Base-by-base conservation (phyloP, 2,329 filamentous ascomycete species). In the Rutstroemia sydowiana region DNA sequence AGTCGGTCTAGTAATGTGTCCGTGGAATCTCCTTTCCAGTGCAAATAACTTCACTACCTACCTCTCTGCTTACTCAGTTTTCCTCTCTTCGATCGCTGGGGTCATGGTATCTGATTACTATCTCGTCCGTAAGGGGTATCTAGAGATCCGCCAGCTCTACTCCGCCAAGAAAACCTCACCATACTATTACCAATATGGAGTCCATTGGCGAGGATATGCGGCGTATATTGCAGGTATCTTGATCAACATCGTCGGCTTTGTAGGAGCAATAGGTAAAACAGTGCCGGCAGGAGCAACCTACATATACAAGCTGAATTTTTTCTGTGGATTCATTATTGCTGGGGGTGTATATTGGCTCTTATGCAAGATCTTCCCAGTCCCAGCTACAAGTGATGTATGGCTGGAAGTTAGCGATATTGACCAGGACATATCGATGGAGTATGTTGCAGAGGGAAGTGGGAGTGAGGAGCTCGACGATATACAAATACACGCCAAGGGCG, bases 31-130 rank as follows among this genome's bases (percentile, higher is more conserved):
- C 0, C 78, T 95, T 8, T 82, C 78, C 2, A 74, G 74, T 41
- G 80, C 81, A 41, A 95, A 92, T 73, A 83, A 85, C 69, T 95
- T 95, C 72, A 93, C 88, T 0, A 95, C 88, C 3, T 95, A 95
- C 65, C 81, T 96, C 1, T 93, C 87, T 1, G 86, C 91, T 1
- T 95, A 95, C 73, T 90, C 87, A 3, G 89, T 96, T 52, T 96
- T 96, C 71, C 77, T 96, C n/a, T 91, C 87, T 54, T 89, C 87
- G 40, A 95, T 96, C 57, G 90, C 88, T 0, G 91, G 91, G n/a
- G 88, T 95, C 57, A 93, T 95, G 72, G 75, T 90, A 55, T 79
- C 77, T 60, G 91, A 96, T 69, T 96, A 96, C 73, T 96, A 95
- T 69, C 56, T 86, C 51, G 87, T 95, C 5, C 85, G 91, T 53